Conservation (phyloP, 2,329 filamentous ascomycete genomes). For the Epichloe sibirici region DNA sequence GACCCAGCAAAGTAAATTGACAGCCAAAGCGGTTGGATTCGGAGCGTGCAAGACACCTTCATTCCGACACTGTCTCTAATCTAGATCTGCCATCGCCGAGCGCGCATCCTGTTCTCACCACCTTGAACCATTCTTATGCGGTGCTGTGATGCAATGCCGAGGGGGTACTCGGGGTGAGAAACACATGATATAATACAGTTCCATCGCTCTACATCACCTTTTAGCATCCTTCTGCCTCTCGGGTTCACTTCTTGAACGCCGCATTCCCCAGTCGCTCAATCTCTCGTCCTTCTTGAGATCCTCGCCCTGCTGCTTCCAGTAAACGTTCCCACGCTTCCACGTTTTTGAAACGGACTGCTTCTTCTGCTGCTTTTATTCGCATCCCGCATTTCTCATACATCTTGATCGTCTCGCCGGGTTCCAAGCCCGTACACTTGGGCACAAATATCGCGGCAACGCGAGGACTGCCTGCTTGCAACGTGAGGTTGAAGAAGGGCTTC, state of each 20-base stretch:
- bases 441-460: slow-evolving; percentile 75
- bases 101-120: too few species aligned
- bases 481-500: slow-evolving; percentile 83
- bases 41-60: background rate
- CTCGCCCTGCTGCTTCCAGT: slow-evolving; percentile 59
- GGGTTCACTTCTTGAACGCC: slow-evolving; percentile 33
- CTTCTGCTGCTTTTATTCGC: slow-evolving; percentile 78
- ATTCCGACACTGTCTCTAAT: background rate
- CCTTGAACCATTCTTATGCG: too few species aligned
- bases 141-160: too few species aligned
- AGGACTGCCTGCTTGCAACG: slow-evolving; percentile 78
- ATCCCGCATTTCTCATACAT: slow-evolving; percentile 98
- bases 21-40: background rate
- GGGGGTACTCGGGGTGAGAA: too few species aligned
- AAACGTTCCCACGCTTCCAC: slow-evolving; percentile 61
- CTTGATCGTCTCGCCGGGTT: slow-evolving; percentile 57
- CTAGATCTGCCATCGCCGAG: background rate
- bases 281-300: slow-evolving; percentile 56
- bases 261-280: slow-evolving; percentile 66
- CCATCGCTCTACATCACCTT: too few species aligned
- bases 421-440: slow-evolving; percentile 68
- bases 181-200: too few species aligned
- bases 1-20: too few species aligned
- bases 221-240: too few species aligned
- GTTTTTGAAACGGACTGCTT: slow-evolving; percentile 75